Conservation (phyloP, 208 protist genomes). For the Trypanosoma grayi region DNA sequence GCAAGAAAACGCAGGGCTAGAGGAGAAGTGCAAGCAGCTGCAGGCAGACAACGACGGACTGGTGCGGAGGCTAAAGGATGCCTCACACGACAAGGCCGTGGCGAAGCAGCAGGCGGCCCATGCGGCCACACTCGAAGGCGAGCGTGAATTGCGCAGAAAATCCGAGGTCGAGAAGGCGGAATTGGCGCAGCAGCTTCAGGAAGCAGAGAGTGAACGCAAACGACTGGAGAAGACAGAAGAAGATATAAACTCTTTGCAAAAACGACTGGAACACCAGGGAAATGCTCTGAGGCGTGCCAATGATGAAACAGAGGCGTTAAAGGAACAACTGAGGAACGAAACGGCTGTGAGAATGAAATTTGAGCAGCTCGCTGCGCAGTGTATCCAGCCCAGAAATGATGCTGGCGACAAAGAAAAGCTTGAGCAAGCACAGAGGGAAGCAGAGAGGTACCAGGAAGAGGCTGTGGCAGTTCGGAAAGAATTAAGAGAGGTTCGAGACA, state of each 20-base stretch:
- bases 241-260: background rate
- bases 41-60: slow-evolving; percentile 25
- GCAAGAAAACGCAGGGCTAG: slow-evolving; percentile 5
- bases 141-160: slow-evolving; percentile 30
- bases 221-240: background rate
- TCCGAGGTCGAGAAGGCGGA: slow-evolving; percentile 18
- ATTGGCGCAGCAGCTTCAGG: background rate
- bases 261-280: background rate
- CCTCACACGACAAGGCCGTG: background rate
- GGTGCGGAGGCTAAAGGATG: background rate
- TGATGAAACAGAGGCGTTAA: background rate
- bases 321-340: slow-evolving; percentile 17
- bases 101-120: background rate
- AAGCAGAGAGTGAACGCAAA: background rate
- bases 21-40: slow-evolving; percentile 20
- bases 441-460: slow-evolving; percentile 16
- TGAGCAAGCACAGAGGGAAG: slow-evolving; percentile 6
- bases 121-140: background rate
- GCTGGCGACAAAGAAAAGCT: background rate
- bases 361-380: slow-evolving; percentile 34
- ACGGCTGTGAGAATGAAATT: slow-evolving; percentile 9
- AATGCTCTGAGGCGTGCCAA: background rate
- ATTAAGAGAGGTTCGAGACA: slow-evolving; percentile 25
- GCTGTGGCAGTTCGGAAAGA: slow-evolving; percentile 29
- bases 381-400: slow-evolving; percentile 3